A percentile compares a stretch with the other conserved stretches of the same genome.
phyloP scores from a whole-genome alignment of 768 basidiomycete species.

The Podaxis carcinomalis region DNA sequence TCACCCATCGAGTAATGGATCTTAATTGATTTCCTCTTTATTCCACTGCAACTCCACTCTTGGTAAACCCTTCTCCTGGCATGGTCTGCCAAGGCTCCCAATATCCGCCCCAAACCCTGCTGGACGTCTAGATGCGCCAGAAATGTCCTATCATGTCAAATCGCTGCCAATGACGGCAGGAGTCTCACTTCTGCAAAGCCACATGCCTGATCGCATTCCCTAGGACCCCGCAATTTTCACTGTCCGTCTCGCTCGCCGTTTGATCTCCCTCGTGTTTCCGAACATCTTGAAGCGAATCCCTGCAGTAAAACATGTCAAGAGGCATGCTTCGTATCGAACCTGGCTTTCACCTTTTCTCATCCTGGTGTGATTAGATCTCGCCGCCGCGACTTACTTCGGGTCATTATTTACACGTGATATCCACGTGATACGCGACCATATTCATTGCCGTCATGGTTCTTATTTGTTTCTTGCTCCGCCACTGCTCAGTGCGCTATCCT shows the following conservation, averaged over 20 bases:
- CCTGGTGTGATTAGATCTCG: background rate
- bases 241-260: background rate
- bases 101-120: background rate
- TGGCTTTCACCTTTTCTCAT: background rate
- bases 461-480: background rate
- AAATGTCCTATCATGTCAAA: conserved; percentile 5
- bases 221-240: background rate
- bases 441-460: background rate
- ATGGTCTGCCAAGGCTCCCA: background rate
- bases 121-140: background rate
- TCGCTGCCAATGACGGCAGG: conserved; percentile 5
- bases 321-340: background rate
- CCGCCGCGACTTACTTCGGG: background rate
- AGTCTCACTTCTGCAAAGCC: conserved; percentile 3
- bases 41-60: background rate
- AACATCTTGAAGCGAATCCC: background rate
- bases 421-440: background rate
- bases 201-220: conserved; percentile 6
- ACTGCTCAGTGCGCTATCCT: background rate
- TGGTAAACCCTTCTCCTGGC: background rate
- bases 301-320: background rate
- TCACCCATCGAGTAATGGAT: conserved; percentile 6
- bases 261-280: background rate
- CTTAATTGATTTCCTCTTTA: background rate
- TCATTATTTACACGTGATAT: background rate